phyloP scores from a whole-genome alignment of 345 rosid genomes.

The Salix dunnii region DNA sequence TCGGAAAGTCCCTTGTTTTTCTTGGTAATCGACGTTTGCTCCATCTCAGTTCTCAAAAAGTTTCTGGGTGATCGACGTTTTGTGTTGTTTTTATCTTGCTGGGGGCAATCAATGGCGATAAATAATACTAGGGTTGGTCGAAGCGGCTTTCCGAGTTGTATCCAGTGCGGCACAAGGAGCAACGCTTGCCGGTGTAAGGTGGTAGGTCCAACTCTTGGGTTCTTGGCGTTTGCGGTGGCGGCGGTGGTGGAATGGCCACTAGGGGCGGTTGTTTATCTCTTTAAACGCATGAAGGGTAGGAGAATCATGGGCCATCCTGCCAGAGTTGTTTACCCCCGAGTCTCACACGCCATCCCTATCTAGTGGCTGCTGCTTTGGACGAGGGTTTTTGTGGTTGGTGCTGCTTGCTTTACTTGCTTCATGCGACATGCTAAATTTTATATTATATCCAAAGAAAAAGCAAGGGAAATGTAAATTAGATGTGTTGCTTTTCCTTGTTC shows the following conservation, averaged over 20 bases:
- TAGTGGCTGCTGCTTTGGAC: slow-evolving; percentile 14
- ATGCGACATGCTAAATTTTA: too few relatives aligned
- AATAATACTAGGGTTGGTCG: slow-evolving; percentile 9
- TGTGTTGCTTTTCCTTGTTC: too few relatives aligned
- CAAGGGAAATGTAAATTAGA: too few relatives aligned
- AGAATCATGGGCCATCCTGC: slow-evolving; percentile 87
- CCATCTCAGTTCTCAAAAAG: too few relatives aligned
- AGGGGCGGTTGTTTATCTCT: slow-evolving; percentile 75
- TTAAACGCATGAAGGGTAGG: slow-evolving; percentile 62
- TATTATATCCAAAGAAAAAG: too few relatives aligned
- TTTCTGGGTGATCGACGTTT: not conserved
- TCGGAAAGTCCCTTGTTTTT: too few relatives aligned
- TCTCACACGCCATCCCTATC: slow-evolving; percentile 57
- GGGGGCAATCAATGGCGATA: not conserved
- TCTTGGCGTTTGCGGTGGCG: slow-evolving; percentile 67
- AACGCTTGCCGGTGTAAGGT: slow-evolving; percentile 89
- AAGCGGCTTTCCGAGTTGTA: slow-evolving; percentile 43
- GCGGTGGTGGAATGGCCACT: slow-evolving; percentile 83
- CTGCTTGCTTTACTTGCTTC: too few relatives aligned
- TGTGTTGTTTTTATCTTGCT: not conserved
- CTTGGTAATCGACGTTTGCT: too few relatives aligned
- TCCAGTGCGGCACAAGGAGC: slow-evolving; percentile 61
- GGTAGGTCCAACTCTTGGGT: slow-evolving; percentile 76
- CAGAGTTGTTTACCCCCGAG: slow-evolving; percentile 63
- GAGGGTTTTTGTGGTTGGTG: not conserved